These are phyloP conservation scores for Fraxinus sp. DNA, from an alignment of 305 asterid genomes.

Conservation along the genomic window DNA sequence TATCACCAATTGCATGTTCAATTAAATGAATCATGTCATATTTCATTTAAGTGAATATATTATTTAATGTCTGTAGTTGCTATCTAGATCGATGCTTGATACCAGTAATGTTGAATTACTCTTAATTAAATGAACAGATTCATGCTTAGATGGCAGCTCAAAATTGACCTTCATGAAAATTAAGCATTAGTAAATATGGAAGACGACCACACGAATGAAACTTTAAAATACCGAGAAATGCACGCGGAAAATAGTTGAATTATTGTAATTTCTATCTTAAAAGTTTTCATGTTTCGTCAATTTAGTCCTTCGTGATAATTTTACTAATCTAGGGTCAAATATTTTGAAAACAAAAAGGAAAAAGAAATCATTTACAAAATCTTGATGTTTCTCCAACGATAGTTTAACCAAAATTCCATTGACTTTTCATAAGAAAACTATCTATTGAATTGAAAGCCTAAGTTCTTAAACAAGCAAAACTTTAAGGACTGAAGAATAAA, in stretches of 20 bases:
- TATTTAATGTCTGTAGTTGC: too few species aligned
- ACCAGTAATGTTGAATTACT: too few species aligned
- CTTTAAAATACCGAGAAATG: not conserved
- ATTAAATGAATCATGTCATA: too few species aligned
- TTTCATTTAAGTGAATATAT: too few species aligned
- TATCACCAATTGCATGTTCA: too few species aligned
- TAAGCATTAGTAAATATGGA: not conserved
- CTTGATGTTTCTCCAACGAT: not conserved
- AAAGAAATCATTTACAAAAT: not conserved
- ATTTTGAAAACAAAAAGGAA: not conserved
- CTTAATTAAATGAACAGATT: not conserved
- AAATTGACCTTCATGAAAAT: not conserved
- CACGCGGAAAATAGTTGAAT: not conserved
- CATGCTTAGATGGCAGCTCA: not conserved
- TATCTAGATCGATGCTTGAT: too few species aligned
- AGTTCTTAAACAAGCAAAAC: not conserved
- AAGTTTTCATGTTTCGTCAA: not conserved
- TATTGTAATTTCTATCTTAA: not conserved
- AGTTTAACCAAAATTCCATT: not conserved
- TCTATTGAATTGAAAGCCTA: not conserved
- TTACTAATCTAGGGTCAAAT: not conserved
- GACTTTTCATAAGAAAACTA: not conserved
- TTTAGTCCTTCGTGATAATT: not conserved
- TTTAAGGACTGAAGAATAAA: not conserved
- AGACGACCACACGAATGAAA: not conserved